Evolutionary conservation across 1,284 basidiomycete species (phyloP).

Genomic region (Moniliella sp.): DNA sequence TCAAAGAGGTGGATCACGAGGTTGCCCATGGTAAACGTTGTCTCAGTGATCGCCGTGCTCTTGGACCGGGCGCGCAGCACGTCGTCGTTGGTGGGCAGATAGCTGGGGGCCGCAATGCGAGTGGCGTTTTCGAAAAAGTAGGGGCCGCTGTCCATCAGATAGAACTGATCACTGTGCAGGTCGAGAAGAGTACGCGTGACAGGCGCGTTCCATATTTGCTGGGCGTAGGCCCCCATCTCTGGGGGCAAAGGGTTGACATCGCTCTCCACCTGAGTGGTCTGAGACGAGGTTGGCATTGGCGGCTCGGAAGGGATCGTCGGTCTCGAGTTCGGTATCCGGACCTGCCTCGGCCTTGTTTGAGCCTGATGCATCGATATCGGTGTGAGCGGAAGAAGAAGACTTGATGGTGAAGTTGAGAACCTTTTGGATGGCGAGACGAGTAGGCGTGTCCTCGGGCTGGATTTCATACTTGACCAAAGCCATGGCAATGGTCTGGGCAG

Average conservation of each 20-base stretch:
- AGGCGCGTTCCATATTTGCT: too few relatives aligned
- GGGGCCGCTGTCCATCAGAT: too few relatives aligned
- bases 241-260: too few relatives aligned
- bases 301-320: constrained; percentile 60
- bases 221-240: too few relatives aligned
- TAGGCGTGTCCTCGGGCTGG: constrained; percentile 45
- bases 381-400: constrained; percentile 59
- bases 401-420: too few relatives aligned
- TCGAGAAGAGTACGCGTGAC: too few relatives aligned
- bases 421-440: constrained; percentile 48
- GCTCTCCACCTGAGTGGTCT: too few relatives aligned
- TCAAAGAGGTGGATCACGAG: constrained; percentile 72
- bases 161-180: too few relatives aligned
- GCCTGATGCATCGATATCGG: constrained; percentile 62
- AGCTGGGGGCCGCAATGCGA: constrained; percentile 53
- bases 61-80: constrained; percentile 82
- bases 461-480: constrained; percentile 59
- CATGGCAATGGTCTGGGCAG: constrained; percentile 63
- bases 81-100: constrained; percentile 77
- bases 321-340: constrained; percentile 63
- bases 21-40: constrained; percentile 69
- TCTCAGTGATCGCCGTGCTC: constrained; percentile 90
- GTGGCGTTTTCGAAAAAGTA: constrained; percentile 72
- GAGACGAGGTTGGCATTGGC: constrained; percentile 87
- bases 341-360: constrained; percentile 60